Conservation (phyloP, 192 early-diverging fungal species). For the Diversispora epigaea region DNA sequence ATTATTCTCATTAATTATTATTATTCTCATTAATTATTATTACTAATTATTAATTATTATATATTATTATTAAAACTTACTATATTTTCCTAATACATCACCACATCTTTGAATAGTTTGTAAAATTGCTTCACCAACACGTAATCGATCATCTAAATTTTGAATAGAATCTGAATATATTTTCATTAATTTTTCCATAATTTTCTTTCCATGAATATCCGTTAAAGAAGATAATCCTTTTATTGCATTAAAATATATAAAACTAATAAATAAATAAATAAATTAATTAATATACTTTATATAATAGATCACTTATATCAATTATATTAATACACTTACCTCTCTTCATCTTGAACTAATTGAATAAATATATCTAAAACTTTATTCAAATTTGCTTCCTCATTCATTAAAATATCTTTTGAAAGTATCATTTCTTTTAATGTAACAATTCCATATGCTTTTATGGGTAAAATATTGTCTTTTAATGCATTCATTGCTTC, state of each 20-base stretch:
- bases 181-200: slow-evolving; percentile 63
- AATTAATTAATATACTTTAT: slow-evolving; percentile 4
- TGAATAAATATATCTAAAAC: slow-evolving; percentile 78
- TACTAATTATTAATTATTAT: not conserved
- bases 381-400: slow-evolving; percentile 57
- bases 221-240: slow-evolving; percentile 81
- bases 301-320: not conserved
- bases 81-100: slow-evolving; percentile 74
- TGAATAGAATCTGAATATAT: slow-evolving; percentile 60
- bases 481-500: slow-evolving; percentile 76
- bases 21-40: not conserved
- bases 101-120: slow-evolving; percentile 85
- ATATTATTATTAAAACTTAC: not conserved
- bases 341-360: slow-evolving; percentile 75
- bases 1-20: not conserved
- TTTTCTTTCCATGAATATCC: slow-evolving; percentile 72
- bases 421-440: slow-evolving; percentile 78
- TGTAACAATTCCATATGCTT: slow-evolving; percentile 83
- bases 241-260: slow-evolving; percentile 91
- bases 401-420: slow-evolving; percentile 59
- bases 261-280: slow-evolving; percentile 51
- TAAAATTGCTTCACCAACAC: slow-evolving; percentile 84
- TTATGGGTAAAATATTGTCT: slow-evolving; percentile 79
- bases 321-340: slow-evolving; percentile 40
- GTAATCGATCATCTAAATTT: slow-evolving; percentile 68